Conservation (phyloP, 1,139 yeast genomes). For the Suhomyces terraborum region DNA sequence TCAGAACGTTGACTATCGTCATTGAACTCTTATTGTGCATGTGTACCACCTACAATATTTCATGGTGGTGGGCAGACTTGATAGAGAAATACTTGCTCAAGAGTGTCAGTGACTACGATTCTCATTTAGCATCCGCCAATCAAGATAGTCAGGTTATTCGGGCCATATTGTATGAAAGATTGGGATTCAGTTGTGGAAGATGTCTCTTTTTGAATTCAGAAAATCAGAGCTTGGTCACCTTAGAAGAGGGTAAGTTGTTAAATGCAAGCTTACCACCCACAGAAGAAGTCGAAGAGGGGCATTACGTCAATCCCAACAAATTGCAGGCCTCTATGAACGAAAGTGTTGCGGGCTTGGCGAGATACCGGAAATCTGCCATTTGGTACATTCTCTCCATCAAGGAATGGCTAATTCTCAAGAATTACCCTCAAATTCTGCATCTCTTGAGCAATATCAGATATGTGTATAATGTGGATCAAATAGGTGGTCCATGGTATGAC, state of each 20-base stretch:
- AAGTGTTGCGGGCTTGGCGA: constrained; percentile 52
- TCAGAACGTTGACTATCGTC: constrained; percentile 47
- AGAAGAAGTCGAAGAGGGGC: constrained; percentile 29
- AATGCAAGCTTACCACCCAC: constrained; percentile 3
- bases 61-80: constrained; percentile 53
- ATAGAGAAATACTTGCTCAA: constrained; percentile 48
- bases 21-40: constrained; percentile 57
- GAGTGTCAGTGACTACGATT: constrained; percentile 41
- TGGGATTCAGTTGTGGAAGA: constrained; percentile 42
- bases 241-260: constrained; percentile 12
- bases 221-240: constrained; percentile 17
- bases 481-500: constrained; percentile 38
- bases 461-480: constrained; percentile 24
- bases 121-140: constrained; percentile 35
- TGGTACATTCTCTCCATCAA: constrained; percentile 79
- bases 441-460: constrained; percentile 29
- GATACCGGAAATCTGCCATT: constrained; percentile 72
- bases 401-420: constrained; percentile 57
- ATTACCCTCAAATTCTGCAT: constrained; percentile 27
- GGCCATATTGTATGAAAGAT: constrained; percentile 42
- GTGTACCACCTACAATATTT: constrained; percentile 37
- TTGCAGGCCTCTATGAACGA: constrained; percentile 36
- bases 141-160: constrained; percentile 43
- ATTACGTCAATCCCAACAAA: constrained; percentile 42
- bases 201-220: constrained; percentile 26